Evolutionary conservation across 2,329 filamentous ascomycete genomes (phyloP).

Genomic region (Colletotrichum endophyticum): DNA sequence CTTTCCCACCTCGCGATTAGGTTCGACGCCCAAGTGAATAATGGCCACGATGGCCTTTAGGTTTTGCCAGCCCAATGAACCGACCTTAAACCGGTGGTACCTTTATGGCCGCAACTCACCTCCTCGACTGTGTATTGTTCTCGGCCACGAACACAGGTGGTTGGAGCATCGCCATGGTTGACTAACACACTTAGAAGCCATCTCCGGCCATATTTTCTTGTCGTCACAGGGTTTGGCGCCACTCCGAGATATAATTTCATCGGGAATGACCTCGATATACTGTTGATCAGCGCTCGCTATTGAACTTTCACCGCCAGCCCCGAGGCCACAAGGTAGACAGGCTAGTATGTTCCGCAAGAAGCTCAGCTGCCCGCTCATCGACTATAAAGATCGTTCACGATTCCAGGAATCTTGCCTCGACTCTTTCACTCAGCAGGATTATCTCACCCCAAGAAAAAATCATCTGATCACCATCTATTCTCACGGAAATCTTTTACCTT

Average conservation of each 20-base stretch:
- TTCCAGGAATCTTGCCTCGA: neutral
- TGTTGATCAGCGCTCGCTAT: neutral
- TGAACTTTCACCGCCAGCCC: neutral
- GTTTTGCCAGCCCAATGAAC: neutral
- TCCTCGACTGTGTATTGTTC: neutral
- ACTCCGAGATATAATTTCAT: neutral
- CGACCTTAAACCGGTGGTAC: neutral
- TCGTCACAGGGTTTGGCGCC: neutral
- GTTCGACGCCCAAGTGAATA: neutral
- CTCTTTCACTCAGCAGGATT: neutral
- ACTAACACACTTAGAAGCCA: neutral
- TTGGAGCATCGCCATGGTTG: neutral
- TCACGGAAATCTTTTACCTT: neutral
- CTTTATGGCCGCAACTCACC: neutral
- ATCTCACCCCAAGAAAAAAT: neutral
- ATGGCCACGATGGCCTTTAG: neutral
- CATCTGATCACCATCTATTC: neutral
- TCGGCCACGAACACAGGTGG: neutral
- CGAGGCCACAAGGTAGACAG: neutral
- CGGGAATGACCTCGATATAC: neutral
- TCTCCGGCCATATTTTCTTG: neutral
- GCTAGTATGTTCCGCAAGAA: neutral
- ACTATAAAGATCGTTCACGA: neutral
- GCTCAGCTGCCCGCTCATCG: neutral
- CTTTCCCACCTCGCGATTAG: neutral